Base-by-base conservation (phyloP, 176 grass and related monocot genomes). In the Oryza australiensis region DNA sequence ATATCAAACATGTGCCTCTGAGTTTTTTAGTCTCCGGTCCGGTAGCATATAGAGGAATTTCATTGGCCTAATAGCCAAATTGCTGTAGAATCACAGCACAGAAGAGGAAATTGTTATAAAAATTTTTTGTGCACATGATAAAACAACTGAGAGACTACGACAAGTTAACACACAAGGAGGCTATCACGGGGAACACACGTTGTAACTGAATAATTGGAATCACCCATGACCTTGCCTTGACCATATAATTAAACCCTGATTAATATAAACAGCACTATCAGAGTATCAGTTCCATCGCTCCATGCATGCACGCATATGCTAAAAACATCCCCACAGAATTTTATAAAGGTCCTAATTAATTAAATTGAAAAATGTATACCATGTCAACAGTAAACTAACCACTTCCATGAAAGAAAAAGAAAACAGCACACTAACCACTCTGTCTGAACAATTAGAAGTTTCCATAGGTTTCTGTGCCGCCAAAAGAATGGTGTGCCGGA, bases 401-500 rank as follows among this genome's bases (percentile, higher is more conserved):
- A 16, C 15, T 5, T 46, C 43, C 43, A 46, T 49, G 5, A 15
- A 10, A 15, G 0, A 2, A 16, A 48, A 49, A 53, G 9, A 55
- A n/a, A n/a, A 3, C 51, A 22, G 51, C 20, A 55, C 51, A 55
- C 0, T 59, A 80, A 40, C 43, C 80, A 68, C 45, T 41, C 45
- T 48, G 34, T 48, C 68, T 30, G 68, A 72, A 35, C 57, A 86
- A 24, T 73, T 73, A 65, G 53, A 79, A 65, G 13, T 9, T 64
- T 37, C 66, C 53, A 33, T 22, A 20, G 16, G 51, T 75, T 9
- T 12, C 49, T 22, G 74, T 9, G 67, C 43, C 42, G 46, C 51
- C 80, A 9, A 42, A 85, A 66, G 1, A 11, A n/a, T 15, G 82
- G 83, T 78, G 88, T 81, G 6, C 26, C 24, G 64, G 1, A 5